Conservation (phyloP, 1,139 yeast species). For the Hemisphaericaspora xylanilytica region DNA sequence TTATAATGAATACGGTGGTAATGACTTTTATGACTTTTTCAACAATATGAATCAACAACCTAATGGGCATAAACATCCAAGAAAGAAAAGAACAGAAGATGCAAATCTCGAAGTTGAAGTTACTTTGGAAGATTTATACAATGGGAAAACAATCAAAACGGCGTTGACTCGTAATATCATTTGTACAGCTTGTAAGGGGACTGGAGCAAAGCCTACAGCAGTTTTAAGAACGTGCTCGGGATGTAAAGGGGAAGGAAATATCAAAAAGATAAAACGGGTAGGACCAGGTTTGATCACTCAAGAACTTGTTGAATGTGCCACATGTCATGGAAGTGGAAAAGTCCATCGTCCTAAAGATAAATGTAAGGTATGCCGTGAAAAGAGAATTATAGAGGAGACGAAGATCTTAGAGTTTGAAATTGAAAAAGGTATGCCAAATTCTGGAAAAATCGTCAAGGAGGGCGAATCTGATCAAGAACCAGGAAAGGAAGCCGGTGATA, state of each 20-base stretch:
- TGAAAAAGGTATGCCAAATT: conserved; percentile 64
- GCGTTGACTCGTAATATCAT: conserved; percentile 70
- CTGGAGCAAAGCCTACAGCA: conserved; percentile 69
- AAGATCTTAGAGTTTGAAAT: conserved; percentile 78
- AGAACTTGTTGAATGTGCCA: conserved; percentile 59
- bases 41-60: conserved; percentile 40
- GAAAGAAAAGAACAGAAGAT: conserved; percentile 51
- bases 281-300: conserved; percentile 78
- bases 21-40: conserved; percentile 75
- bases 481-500: conserved; percentile 77
- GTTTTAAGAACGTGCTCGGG: conserved; percentile 51
- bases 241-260: conserved; percentile 74
- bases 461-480: conserved; percentile 80
- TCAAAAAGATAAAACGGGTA: conserved; percentile 58
- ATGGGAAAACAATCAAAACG: conserved; percentile 77
- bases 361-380: conserved; percentile 77
- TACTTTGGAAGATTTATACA: conserved; percentile 71
- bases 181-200: conserved; percentile 71
- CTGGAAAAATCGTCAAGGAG: conserved; percentile 57
- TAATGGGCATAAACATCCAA: conserved; percentile 9
- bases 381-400: conserved; percentile 59
- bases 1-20: conserved; percentile 48
- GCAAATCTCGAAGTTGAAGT: conserved; percentile 64
- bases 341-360: conserved; percentile 62
- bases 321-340: conserved; percentile 74